Base-by-base conservation (phyloP, 2,329 filamentous ascomycete species). In the Aspergillus thermomutatus region DNA sequence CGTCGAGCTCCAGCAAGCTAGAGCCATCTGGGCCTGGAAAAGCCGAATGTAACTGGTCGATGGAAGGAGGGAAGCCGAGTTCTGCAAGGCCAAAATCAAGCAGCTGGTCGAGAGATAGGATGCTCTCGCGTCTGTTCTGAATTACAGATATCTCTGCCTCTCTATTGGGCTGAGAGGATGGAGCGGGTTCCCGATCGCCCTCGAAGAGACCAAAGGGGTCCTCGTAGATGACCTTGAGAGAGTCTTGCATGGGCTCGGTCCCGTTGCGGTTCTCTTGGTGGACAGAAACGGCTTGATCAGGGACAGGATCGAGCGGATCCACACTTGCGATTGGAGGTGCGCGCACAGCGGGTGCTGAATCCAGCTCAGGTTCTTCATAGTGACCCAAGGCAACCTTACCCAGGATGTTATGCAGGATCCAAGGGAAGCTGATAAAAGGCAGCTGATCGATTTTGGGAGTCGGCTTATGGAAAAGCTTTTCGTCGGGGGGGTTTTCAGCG, bases 341-440 rank as follows among this genome's bases (percentile, higher is more conserved):
- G 1, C 4, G 4, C 21, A 23, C 43, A 23, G 23, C 19, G 23
- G 43, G 9, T 14, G 43, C 23, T 25, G 25, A 48, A 50, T 19
- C 7, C 31, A 31, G 54, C 60, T 48, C 69, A n/a, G 58, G 54
- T 19, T 58, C 52, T 17, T 73, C 68, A 53, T 64, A 72, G 28
- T 66, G 64, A 1, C 72, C 73, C 26, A 75, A 84, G 1, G 88
- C 89, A 64, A 96, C 86, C 49, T 81, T 81, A 1, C 88, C 87
- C 3, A 96, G 79, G 57, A 91, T 83, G 47, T 82, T 81, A 11
- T 86, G 81, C 61, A 97, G 96, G 1, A 97, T 78, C 94, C 94
- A 99, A 0, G 94, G 93, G 65, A 97, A 97, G 57, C 88, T 94
- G 65, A 97, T 94, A 8, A 97, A 78, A 0, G 94, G 93, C 80